Base-by-base conservation (phyloP, 2,329 filamentous ascomycete species). In the Cryphonectria nitschkei region DNA sequence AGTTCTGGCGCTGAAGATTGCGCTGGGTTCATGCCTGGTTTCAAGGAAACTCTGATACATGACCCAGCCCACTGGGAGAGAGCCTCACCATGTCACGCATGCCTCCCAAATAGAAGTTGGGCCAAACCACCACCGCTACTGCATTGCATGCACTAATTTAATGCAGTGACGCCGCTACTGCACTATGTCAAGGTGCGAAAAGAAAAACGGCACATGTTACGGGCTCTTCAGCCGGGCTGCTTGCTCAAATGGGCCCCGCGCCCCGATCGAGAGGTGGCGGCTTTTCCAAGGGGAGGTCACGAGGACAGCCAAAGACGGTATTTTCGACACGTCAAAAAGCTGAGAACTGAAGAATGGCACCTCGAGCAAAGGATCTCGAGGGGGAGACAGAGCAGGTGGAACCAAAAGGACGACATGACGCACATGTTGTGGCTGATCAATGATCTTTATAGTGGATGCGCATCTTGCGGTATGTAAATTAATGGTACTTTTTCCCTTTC, bases 11-110 rank as follows among this genome's bases (percentile, higher is more conserved):
- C 32, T 61, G 34, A 61, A 39, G 58, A 61, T 8, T n/a, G 58
- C 58, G 58, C 58, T 61, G 58, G 58, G 58, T 61, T n/a, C 19
- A 39, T n/a, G 32, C 58, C 58, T 61, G 32, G 34, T 37, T 34
- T 8, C 6, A 22, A 22, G 34, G 32, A n/a, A 14, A 22, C 1
- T 14, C 29, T 5, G 13, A 39, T 22, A 16, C 34, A 34, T 4
- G 34, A 61, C 34, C 58, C 56, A 32, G 19, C 19, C 58, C 7
- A 11, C 6, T 8, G 58, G 58, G 58, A 61, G 58, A 50, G 46
- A 50, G 46, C 19, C 46, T n/a, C 46, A 34, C 34, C 34, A 34
- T 34, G 34, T 6, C 34, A 34, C 37, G 37, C 37, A 39, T 13
- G 16, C 43, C 43, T 50, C 43, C 43, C 16, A 5, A 8, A 50